phyloP scores from a whole-genome alignment of 331 rosid species.

The Stylosanthes scabra region DNA sequence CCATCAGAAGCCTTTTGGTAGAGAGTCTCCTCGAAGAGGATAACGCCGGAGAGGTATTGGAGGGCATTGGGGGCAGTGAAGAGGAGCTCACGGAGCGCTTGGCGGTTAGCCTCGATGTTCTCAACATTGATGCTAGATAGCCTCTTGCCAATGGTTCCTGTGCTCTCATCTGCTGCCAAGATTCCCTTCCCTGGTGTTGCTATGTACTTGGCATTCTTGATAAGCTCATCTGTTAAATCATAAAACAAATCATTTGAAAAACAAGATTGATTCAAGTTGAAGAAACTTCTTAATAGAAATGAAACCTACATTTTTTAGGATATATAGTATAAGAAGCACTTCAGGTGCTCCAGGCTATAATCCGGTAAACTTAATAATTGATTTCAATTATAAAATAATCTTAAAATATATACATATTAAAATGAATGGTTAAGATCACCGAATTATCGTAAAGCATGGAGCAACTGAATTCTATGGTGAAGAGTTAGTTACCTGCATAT shows the following conservation, averaged over 20 bases:
- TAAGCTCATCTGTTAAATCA: constrained; percentile 68
- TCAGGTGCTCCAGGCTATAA: too few relatives aligned
- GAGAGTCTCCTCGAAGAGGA: constrained; percentile 96
- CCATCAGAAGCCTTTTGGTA: constrained; percentile 80
- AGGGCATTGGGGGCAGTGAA: constrained; percentile 87
- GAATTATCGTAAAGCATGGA: too few relatives aligned
- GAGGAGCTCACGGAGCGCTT: constrained; percentile 90
- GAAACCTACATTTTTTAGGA: background rate
- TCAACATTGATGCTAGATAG: constrained; percentile 84
- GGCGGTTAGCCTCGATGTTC: constrained; percentile 89
- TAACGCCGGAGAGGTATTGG: constrained; percentile 88
- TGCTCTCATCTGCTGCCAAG: constrained; percentile 99
- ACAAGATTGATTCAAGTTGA: background rate
- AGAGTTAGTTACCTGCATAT: constrained; percentile 64
- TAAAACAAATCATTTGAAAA: constrained; percentile 14
- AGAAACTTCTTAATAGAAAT: constrained; percentile 21
- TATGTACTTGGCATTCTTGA: constrained; percentile 89
- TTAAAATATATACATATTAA: too few relatives aligned
- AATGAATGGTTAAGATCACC: too few relatives aligned
- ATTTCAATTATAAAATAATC: too few relatives aligned
- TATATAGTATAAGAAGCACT: too few relatives aligned
- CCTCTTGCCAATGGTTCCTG: constrained; percentile 97
- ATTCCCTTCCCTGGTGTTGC: constrained; percentile 96
- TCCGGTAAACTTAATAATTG: too few relatives aligned
- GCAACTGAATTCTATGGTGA: too few relatives aligned